Evolutionary conservation across 805 yeast genomes (phyloP).

Genomic region (Pichia rugopelliculosa): DNA sequence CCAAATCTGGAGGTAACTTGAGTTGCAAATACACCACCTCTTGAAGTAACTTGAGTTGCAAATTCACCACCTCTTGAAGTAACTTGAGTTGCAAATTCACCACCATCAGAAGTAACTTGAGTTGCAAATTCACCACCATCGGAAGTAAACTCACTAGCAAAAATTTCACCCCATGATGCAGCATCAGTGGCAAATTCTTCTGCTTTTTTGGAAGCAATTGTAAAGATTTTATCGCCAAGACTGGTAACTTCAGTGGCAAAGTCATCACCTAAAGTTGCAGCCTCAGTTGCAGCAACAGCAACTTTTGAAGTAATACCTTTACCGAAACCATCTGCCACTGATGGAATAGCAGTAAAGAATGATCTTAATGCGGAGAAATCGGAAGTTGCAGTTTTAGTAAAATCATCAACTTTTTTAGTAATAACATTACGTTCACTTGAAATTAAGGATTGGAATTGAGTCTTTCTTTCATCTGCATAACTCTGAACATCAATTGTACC

Average conservation of each 20-base stretch:
- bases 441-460: background rate
- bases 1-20: slow-evolving; percentile 4
- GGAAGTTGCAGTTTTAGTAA: background rate
- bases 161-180: background rate
- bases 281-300: slow-evolving; percentile 5
- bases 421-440: slow-evolving; percentile 3
- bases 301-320: slow-evolving; percentile 7
- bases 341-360: background rate
- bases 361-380: background rate
- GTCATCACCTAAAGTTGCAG: slow-evolving; percentile 2
- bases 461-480: slow-evolving; percentile 6
- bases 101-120: slow-evolving; percentile 4
- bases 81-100: background rate
- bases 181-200: slow-evolving; percentile 1
- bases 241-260: slow-evolving; percentile 9
- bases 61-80: slow-evolving; percentile 6
- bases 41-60: slow-evolving; percentile 7
- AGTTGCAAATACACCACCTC: slow-evolving; percentile 7
- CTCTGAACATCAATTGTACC: background rate
- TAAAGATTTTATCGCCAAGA: background rate
- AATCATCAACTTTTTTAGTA: slow-evolving; percentile 2
- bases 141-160: slow-evolving; percentile 1
- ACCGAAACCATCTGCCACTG: slow-evolving; percentile 2
- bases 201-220: background rate
- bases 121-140: slow-evolving; percentile 1